Evolutionary conservation across 1,284 basidiomycete species (phyloP).

Genomic region (Cyathus olla): DNA sequence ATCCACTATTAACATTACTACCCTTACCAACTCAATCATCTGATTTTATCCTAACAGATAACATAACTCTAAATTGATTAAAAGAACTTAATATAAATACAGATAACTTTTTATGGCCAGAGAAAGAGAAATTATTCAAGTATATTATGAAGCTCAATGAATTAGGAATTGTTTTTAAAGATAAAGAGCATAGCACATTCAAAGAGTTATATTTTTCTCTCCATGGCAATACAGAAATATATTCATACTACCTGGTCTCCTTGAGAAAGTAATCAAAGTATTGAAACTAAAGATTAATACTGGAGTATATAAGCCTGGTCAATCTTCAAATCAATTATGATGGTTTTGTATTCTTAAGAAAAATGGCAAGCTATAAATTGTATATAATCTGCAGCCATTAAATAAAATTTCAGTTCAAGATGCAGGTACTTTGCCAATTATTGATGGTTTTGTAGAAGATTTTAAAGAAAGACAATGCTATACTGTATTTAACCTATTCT

Average conservation of each 20-base stretch:
- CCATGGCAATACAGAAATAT: background rate
- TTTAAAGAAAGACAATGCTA: conserved; percentile 19
- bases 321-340: conserved; percentile 3
- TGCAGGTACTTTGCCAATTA: conserved; percentile 19
- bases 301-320: conserved; percentile 13
- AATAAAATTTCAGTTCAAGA: conserved; percentile 38
- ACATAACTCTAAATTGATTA: background rate
- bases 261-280: background rate
- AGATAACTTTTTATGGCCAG: conserved; percentile 28
- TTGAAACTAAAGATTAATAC: conserved; percentile 4
- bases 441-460: conserved; percentile 26
- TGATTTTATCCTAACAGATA: background rate
- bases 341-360: conserved; percentile 31
- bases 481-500: conserved; percentile 25
- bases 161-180: conserved; percentile 45
- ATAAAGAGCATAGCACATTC: conserved; percentile 40
- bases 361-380: conserved; percentile 21
- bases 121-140: too few relatives aligned
- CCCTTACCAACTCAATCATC: background rate
- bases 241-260: background rate
- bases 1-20: background rate
- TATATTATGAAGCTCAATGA: too few relatives aligned
- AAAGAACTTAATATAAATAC: conserved; percentile 27
- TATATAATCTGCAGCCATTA: conserved; percentile 35
- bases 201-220: background rate